Evolutionary conservation across 805 yeast species (phyloP), one percentile per base, ranked within the genome.

Genomic region (Kuraishia borneana): DNA sequence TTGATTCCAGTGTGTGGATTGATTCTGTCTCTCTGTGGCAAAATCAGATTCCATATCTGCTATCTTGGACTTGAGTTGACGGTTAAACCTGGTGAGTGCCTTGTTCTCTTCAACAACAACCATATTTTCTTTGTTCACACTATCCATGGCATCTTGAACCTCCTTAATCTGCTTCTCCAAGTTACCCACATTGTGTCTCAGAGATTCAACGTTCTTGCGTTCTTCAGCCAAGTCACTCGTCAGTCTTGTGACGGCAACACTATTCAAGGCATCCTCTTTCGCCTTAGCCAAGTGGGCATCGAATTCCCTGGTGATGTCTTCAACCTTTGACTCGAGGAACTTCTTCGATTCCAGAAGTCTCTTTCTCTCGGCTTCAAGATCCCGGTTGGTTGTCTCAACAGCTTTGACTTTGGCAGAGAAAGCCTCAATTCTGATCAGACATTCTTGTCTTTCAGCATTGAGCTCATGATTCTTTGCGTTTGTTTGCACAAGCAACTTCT

Each of bases 91-190:
- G 19, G 68, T 70, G 29, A 81, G 48, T 2, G 80, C 68, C 45
- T 74, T 76, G 45, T 77, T 80, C 47, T 82, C 92, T 51, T 82
- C 84, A 18, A 62, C 56, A 4, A 76, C 53, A 33, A 75, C 72
- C 37, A 77, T 58, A 26, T 70, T 65, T 31, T 73, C 73, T 30
- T 69, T 68, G 39, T 75, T 68, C 36, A 68, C 59, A 10, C 50
- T 50, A 29, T 60, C 64, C 37, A 51, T 44, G 13, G 41, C 19
- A 3, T 43, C 36, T 17, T 43, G 47, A 35, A 57, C 44, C 4
- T 47, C 43, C 4, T 51, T 43, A 14, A 54, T 38, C 14, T 43
- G 35, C 3, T 32, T 19, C 31, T 50, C 47, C 14, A 42, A 39
- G 6, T 39, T 44, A 13, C 40, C 42, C n/a, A 60, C 39, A 19